phyloP scores from a whole-genome alignment of 306 rosid genomes.

The Dicorynia guianensis region DNA sequence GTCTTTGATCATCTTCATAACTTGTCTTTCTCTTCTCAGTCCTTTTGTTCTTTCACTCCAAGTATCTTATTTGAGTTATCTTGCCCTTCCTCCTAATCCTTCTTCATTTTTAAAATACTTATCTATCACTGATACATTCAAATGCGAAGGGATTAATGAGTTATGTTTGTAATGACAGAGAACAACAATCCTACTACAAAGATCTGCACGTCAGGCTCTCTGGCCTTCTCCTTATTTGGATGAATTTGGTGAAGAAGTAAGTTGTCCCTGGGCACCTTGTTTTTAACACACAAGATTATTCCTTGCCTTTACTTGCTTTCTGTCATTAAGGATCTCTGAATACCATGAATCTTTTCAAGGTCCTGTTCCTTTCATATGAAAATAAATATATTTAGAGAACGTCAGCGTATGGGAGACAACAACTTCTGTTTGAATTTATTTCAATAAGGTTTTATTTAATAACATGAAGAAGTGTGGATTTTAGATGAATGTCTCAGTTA shows the following conservation, averaged over 20 bases:
- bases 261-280: constrained; percentile 8
- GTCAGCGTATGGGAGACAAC: neutral
- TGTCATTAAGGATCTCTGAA: neutral
- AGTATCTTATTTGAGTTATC: constrained; percentile 25
- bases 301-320: too few relatives aligned
- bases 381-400: neutral
- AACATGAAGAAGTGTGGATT: neutral
- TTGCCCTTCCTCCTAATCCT: neutral
- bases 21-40: constrained; percentile 9
- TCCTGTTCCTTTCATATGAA: neutral
- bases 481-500: neutral
- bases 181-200: constrained; percentile 85
- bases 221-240: constrained; percentile 99
- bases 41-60: neutral
- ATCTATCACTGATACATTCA: neutral
- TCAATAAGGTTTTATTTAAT: neutral
- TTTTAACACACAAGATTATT: too few relatives aligned
- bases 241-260: constrained; percentile 97
- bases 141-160: constrained; percentile 12
- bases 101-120: neutral
- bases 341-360: neutral
- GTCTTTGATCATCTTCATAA: neutral
- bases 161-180: constrained; percentile 55
- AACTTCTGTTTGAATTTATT: constrained; percentile 12
- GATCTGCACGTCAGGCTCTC: constrained; percentile 95